Conservation (phyloP, 139 green algal genomes). For the Chlorella sorokiniana region DNA sequence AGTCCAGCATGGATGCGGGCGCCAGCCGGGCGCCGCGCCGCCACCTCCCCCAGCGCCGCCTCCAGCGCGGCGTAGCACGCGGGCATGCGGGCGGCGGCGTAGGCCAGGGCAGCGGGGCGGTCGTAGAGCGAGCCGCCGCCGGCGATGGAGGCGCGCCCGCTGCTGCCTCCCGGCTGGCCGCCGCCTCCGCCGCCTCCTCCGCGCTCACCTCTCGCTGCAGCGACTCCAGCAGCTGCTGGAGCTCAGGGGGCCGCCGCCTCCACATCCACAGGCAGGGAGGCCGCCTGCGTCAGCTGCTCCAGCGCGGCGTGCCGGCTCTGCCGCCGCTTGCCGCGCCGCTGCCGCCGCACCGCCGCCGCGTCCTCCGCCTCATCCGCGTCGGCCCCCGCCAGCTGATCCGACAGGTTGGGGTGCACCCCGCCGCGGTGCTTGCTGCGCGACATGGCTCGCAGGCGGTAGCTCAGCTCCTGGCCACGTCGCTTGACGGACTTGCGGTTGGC, state of each 20-base stretch:
- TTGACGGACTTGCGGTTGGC: constrained; percentile 38
- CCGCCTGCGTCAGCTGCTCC: background rate
- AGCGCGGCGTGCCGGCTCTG: constrained; percentile 13
- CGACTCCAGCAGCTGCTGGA: background rate
- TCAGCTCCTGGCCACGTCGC: constrained; percentile 31
- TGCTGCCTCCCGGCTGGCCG: background rate
- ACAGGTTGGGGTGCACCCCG: constrained; percentile 44
- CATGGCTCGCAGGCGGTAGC: constrained; percentile 40
- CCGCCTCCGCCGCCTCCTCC: constrained; percentile 8
- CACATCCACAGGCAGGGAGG: constrained; percentile 7
- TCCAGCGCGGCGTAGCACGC: constrained; percentile 55
- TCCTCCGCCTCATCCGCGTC: background rate
- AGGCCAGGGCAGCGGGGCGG: constrained; percentile 38
- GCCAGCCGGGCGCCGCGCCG: constrained; percentile 38
- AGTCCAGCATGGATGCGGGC: constrained; percentile 71
- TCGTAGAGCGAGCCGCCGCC: constrained; percentile 30
- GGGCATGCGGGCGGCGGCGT: constrained; percentile 48
- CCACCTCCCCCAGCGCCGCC: constrained; percentile 46
- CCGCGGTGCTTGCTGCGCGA: constrained; percentile 46
- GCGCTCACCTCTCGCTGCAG: background rate
- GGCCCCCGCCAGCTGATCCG: background rate
- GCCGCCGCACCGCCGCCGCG: background rate
- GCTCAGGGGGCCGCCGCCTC: background rate
- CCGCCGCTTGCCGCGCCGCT: constrained; percentile 29
- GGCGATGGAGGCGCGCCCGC: background rate